Conservation (phyloP, 2,329 filamentous ascomycete genomes). For the Alternaria brassicae region DNA sequence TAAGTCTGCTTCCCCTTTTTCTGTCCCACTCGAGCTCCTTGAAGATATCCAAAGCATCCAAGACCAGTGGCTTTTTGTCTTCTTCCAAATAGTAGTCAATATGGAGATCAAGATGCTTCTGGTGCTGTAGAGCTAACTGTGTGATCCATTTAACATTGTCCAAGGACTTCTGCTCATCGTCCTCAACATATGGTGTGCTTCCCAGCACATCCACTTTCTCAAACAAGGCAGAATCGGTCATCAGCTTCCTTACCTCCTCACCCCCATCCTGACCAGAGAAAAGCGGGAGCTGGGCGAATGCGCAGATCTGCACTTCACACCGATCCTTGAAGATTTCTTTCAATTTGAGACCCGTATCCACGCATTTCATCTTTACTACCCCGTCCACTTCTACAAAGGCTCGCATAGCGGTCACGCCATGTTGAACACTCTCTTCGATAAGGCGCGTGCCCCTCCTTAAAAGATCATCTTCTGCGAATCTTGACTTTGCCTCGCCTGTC, state of each 20-base stretch:
- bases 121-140: constrained; percentile 57
- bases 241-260: constrained; percentile 59
- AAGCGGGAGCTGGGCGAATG: constrained; percentile 74
- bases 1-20: constrained; percentile 34
- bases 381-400: constrained; percentile 76
- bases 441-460: constrained; percentile 69
- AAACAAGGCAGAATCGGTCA: constrained; percentile 55
- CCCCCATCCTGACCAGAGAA: constrained; percentile 63
- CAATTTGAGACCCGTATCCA: constrained; percentile 64
- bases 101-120: constrained; percentile 72
- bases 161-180: constrained; percentile 55
- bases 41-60: constrained; percentile 62
- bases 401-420: constrained; percentile 72
- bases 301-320: constrained; percentile 70
- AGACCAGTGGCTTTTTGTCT: constrained; percentile 59
- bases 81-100: constrained; percentile 72
- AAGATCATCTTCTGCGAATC: constrained; percentile 69
- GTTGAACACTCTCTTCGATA: constrained; percentile 67
- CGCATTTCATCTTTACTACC: constrained; percentile 64
- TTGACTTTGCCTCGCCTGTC: constrained; percentile 66
- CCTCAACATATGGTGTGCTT: constrained; percentile 74
- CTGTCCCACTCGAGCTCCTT: constrained; percentile 59
- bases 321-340: constrained; percentile 61
- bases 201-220: constrained; percentile 66
- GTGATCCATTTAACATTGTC: constrained; percentile 71